These are phyloP conservation scores for Apiospora marii DNA, from an alignment of 2,329 filamentous ascomycete genomes.

Conservation along the genomic window DNA sequence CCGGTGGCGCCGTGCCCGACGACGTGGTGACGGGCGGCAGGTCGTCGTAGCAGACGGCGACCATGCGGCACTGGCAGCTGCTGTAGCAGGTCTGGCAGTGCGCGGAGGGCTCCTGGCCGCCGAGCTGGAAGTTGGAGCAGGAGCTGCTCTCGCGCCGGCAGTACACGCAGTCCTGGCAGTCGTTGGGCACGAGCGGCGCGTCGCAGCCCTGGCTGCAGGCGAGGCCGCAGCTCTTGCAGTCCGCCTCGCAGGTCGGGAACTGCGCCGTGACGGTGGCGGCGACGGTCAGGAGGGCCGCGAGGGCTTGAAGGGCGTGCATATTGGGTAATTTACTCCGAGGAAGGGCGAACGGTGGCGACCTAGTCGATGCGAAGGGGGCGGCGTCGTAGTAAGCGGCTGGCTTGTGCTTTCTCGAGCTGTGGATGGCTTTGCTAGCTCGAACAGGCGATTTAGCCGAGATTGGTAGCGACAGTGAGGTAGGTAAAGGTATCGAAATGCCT, in stretches of 20 bases:
- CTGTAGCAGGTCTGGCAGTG: slow-evolving; percentile 19
- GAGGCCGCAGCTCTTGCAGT: slow-evolving; percentile 32
- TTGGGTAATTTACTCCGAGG: not conserved
- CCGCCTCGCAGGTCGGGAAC: slow-evolving; percentile 27
- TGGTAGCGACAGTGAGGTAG: not conserved
- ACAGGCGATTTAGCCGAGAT: not conserved
- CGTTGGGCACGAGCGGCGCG: slow-evolving; percentile 28
- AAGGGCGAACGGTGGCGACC: not conserved
- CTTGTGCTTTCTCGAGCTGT: not conserved
- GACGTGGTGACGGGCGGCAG: not conserved
- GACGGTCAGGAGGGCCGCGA: slow-evolving; percentile 23
- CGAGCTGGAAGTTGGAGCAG: slow-evolving; percentile 31
- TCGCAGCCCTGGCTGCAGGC: slow-evolving; percentile 36
- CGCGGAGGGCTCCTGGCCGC: slow-evolving; percentile 15
- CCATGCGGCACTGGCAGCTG: slow-evolving; percentile 6
- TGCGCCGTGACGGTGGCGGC: slow-evolving; percentile 25
- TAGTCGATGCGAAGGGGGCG: not conserved
- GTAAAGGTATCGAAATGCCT: not conserved
- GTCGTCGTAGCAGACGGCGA: not conserved
- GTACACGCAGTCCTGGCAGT: slow-evolving; percentile 35
- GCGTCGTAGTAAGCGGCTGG: not conserved
- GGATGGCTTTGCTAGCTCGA: not conserved
- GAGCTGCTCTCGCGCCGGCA: slow-evolving; percentile 38
- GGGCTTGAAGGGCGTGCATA: not conserved
- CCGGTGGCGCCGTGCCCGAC: not conserved